phyloP scores from a whole-genome alignment of 768 basidiomycete species.

The Favolaschia claudopus region DNA sequence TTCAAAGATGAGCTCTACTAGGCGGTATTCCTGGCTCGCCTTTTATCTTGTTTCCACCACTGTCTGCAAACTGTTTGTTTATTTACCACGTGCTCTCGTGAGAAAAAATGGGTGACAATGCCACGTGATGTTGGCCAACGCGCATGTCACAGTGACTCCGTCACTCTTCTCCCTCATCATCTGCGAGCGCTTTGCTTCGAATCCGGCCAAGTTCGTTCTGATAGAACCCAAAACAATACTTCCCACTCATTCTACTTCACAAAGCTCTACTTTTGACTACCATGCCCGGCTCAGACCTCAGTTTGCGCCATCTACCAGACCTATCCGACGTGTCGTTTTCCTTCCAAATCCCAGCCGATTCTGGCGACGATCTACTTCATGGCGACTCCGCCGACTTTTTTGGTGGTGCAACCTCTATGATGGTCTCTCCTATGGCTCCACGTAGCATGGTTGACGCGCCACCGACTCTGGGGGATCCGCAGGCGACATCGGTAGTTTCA shows the following conservation, averaged over 20 bases:
- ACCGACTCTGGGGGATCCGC: constrained; percentile 50
- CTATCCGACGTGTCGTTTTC: constrained; percentile 57
- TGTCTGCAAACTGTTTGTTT: no score
- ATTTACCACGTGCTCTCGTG: not conserved
- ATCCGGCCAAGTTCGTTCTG: no score
- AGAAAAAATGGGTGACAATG: no score
- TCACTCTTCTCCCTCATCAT: not conserved
- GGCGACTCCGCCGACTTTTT: constrained; percentile 59
- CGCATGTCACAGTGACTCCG: no score
- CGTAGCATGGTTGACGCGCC: constrained; percentile 36
- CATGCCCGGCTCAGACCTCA: constrained; percentile 41
- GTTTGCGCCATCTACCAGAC: constrained; percentile 63
- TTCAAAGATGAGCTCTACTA: no score
- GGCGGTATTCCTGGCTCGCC: no score
- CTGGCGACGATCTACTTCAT: constrained; percentile 59
- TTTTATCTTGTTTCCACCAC: no score
- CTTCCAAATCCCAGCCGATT: constrained; percentile 60
- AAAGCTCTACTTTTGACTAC: not conserved
- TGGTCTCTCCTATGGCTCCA: constrained; percentile 41
- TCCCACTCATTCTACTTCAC: no score
- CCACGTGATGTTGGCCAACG: constrained; percentile 12
- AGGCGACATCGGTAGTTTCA: constrained; percentile 42
- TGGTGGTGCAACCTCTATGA: constrained; percentile 46
- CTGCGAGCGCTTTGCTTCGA: no score
- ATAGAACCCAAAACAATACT: no score